These are phyloP conservation scores for Diplodia sapinea DNA, from an alignment of 2,329 filamentous ascomycete species.

Conservation along the genomic window DNA sequence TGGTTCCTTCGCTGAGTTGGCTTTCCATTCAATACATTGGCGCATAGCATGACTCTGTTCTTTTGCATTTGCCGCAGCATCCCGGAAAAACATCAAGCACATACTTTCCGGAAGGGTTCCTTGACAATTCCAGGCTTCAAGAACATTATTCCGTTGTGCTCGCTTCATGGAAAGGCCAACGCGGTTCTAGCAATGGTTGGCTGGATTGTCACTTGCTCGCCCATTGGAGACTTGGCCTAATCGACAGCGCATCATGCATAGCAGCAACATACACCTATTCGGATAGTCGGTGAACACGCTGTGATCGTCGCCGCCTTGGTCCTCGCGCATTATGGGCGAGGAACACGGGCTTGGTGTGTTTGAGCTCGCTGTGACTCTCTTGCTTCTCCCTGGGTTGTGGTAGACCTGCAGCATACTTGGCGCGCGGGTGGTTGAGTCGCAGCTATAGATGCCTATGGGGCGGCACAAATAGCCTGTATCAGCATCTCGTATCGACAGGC, in stretches of 20 bases:
- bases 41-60: background rate
- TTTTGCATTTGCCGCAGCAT: background rate
- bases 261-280: background rate
- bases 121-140: no score
- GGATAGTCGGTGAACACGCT: background rate
- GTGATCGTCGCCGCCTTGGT: no score
- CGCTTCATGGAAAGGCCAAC: background rate
- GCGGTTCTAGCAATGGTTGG: background rate
- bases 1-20: background rate
- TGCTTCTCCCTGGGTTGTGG: background rate
- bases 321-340: background rate
- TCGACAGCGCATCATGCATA: background rate
- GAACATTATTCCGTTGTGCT: no score
- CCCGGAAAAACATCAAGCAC: no score
- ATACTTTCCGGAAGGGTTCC: no score
- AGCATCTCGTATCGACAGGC: background rate
- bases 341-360: slow-evolving; percentile 14
- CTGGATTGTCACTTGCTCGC: background rate
- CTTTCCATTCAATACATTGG: background rate
- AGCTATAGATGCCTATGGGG: background rate
- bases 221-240: background rate
- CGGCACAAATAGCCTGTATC: background rate
- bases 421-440: background rate
- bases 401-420: background rate
- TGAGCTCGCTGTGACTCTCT: background rate